Evolutionary conservation across 768 basidiomycete species (phyloP).

Genomic region (Lactarius indigo): DNA sequence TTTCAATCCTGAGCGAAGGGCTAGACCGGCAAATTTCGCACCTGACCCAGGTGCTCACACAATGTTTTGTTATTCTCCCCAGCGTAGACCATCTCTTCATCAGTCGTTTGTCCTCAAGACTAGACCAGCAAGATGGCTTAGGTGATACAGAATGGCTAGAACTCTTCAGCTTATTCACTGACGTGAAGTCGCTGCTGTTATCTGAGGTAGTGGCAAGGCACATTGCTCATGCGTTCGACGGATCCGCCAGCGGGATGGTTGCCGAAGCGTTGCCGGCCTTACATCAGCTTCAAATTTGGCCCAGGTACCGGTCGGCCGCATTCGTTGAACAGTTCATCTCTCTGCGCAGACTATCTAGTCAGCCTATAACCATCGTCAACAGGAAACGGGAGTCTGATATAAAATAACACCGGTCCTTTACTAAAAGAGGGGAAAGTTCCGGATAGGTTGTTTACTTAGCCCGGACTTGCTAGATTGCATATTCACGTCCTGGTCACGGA

Average conservation of each 20-base stretch:
- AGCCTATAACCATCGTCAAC: background rate
- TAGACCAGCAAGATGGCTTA: background rate
- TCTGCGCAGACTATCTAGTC: background rate
- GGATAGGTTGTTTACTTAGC: too few relatives aligned
- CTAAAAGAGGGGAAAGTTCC: too few relatives aligned
- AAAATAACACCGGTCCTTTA: too few relatives aligned
- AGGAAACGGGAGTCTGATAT: too few relatives aligned
- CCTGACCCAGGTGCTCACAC: background rate
- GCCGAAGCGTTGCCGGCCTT: background rate
- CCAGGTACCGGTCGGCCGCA: background rate
- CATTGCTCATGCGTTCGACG: background rate
- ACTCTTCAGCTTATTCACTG: background rate
- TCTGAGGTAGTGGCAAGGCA: background rate
- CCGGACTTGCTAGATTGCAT: too few relatives aligned
- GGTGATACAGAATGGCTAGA: background rate
- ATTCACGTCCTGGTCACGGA: too few relatives aligned
- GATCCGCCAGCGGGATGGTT: background rate
- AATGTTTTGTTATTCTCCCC: background rate
- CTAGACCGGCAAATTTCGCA: background rate
- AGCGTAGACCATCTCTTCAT: background rate
- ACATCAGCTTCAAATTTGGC: background rate
- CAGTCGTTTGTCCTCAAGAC: background rate
- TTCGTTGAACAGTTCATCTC: background rate
- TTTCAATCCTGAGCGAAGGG: background rate
- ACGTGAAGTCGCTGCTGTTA: background rate